These are phyloP conservation scores for Lantana camara DNA, from an alignment of 257 asterid genomes.

Conservation along the genomic window DNA sequence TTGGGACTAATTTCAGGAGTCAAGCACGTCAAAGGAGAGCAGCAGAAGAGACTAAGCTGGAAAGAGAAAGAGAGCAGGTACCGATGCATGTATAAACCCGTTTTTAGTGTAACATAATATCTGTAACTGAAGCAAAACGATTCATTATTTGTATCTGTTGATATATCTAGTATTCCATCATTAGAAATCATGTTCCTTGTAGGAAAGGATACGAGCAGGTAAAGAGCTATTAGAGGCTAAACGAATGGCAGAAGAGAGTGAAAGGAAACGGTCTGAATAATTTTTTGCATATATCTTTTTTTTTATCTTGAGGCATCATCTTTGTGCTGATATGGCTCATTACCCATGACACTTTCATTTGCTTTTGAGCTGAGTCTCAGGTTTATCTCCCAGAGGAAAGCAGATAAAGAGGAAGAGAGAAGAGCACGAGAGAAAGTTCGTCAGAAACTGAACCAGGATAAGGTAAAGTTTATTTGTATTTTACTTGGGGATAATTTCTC, in stretches of 20 bases:
- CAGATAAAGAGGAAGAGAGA: constrained; percentile 69
- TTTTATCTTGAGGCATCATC: neutral
- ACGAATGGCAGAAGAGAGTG: constrained; percentile 60
- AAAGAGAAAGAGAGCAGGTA: constrained; percentile 75
- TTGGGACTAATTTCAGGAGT: constrained; percentile 49
- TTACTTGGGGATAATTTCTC: too few species aligned
- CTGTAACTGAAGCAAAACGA: neutral
- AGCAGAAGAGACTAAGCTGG: constrained; percentile 51
- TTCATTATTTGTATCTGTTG: neutral
- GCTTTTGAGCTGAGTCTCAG: constrained; percentile 34
- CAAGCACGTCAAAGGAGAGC: constrained; percentile 44
- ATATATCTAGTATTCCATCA: constrained; percentile 2
- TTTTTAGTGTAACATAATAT: neutral
- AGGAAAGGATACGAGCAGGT: constrained; percentile 68
- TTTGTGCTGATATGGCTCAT: constrained; percentile 7
- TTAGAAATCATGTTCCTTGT: constrained; percentile 14
- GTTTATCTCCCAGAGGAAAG: constrained; percentile 45
- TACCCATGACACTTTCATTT: constrained; percentile 15
- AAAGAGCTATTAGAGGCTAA: constrained; percentile 53
- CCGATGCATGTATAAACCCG: neutral
- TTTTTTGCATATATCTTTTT: neutral
- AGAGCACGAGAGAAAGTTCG: constrained; percentile 64
- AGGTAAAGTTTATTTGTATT: constrained; percentile 46
- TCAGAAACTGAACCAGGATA: constrained; percentile 74
- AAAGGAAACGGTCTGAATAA: constrained; percentile 56